phyloP scores from a whole-genome alignment of 75 land plant species.

The Sequoiadendron giganteum region DNA sequence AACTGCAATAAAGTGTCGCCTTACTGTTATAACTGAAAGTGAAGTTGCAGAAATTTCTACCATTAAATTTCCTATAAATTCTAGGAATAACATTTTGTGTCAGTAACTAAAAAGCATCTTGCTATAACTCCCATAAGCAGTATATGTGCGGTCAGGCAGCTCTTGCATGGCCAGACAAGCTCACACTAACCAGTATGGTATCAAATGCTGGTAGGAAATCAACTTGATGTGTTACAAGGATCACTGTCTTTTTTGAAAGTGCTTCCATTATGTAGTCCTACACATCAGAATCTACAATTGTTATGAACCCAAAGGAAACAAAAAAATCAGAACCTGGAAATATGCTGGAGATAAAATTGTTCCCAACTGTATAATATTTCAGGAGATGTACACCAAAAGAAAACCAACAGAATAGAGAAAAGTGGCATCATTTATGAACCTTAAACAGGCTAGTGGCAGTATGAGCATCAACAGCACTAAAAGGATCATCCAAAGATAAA shows the following conservation, averaged over 20 bases:
- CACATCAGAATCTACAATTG: background rate
- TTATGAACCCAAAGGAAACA: background rate
- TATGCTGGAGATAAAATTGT: background rate
- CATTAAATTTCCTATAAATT: background rate
- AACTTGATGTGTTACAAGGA: slow-evolving; percentile 90
- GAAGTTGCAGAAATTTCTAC: background rate
- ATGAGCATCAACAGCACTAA: slow-evolving; percentile 55
- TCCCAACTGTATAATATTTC: background rate
- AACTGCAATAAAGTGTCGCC: slow-evolving; percentile 37
- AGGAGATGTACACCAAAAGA: background rate
- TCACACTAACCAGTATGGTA: slow-evolving; percentile 58
- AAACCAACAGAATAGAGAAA: background rate
- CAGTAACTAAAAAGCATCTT: background rate
- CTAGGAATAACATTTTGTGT: background rate
- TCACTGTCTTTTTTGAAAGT: slow-evolving; percentile 62
- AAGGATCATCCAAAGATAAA: slow-evolving; percentile 46
- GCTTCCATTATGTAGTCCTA: slow-evolving; percentile 76
- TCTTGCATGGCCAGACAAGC: background rate
- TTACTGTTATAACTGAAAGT: background rate
- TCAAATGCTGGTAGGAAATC: slow-evolving; percentile 79
- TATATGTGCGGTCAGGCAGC: background rate
- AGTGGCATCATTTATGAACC: slow-evolving; percentile 8
- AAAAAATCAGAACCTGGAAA: background rate
- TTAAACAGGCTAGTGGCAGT: slow-evolving; percentile 28
- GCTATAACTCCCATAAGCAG: background rate